Base-by-base conservation (phyloP, 257 asterid genomes). In the Gardenia jasminoides region DNA sequence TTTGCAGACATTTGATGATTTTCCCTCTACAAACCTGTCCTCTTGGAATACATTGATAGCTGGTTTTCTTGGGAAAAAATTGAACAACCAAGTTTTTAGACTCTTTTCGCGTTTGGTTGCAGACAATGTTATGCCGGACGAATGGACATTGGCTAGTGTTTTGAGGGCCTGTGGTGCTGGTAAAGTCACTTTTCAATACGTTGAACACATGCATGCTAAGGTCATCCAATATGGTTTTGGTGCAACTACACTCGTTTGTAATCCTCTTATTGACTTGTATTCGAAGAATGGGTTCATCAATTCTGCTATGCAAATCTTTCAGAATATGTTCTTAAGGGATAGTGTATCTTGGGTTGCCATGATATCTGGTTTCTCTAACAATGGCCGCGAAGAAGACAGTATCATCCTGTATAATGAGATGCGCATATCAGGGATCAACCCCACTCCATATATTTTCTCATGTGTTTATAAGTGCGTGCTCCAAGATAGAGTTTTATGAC, bases 291-390 rank as follows among this genome's bases (percentile, higher is more conserved):
- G 88, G 44, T 82, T 56, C 58, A 77, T 89, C 39, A 88, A 90
- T 81, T 88, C 89, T 67, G 93, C 97, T 31, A 43, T 86, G 82
- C 84, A 81, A 67, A 86, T 89, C 50, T 91, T 92, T 77, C 84
- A 47, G 59, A 81, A 80, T 74, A 85, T 91, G 94, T 15, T 71
- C 76, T 67, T 79, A 8, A 89, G 90, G 86, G 93, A 91, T 68
- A 92, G 93, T 85, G 92, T 87, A 75, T 88, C 97, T 80, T 91
- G 97, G 98, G 96, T 94, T 84, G 95, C 97, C 75, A 92, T 92
- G 91, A 83, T 91, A 78, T 88, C 97, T 20, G 96, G 97, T 78
- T 90, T 92, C 82, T 91, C 97, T 20, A 87, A 82, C 50, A 92
- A 85, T 79, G 81, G 76, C 36, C 84, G 67, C 41, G 92, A 86